Base-by-base conservation (phyloP, 1,284 basidiomycete genomes). In the Microbotryum violaceum region DNA sequence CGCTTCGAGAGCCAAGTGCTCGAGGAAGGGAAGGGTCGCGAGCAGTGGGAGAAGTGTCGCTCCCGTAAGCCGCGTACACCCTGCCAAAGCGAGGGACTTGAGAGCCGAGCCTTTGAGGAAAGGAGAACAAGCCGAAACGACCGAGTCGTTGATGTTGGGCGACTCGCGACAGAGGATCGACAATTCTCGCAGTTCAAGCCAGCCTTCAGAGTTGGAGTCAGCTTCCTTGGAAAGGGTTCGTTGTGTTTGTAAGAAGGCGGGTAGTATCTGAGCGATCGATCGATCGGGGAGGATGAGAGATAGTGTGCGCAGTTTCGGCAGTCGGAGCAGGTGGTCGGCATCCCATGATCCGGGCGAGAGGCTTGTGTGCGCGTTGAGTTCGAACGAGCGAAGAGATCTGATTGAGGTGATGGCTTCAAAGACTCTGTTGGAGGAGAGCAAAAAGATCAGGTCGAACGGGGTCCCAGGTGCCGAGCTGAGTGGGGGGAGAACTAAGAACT, bases 261-360 rank as follows among this genome's bases (percentile, higher is more conserved):
- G 63, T 8, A 69, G 58, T n/a, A 55, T 46, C 8, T 45, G 31
- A 42, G 65, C 61, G 47, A 69, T 50, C 25, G 58, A 55, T 1
- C 67, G 62, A 23, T 69, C 67, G 44, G 67, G 65, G 4, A 69
- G 58, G 56, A 69, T 63, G 31, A 69, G 49, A 4, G 67, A 66
- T 7, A 69, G 54, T 9, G 62, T 64, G 3, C 50, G 37, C 0
- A 69, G 54, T 0, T 48, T 58, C 0, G 56, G 65, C 8, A 69
- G 53, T 9, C 49, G 4, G 54, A 65, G 51, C 29, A 69, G 47
- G 31, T 63, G 49, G 6, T 58, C 55, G 44, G 65, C 57, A 18
- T 31, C 48, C 67, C 67, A 69, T 1, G 54, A 54, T 6, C 67
- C 67, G 4, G 67, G 67, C 10, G 58, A 60, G 2, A 68, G 62